Evolutionary conservation across 495 filamentous ascomycete species (phyloP), one percentile per base, ranked within the genome.

Genomic region (Xylona heveae): DNA sequence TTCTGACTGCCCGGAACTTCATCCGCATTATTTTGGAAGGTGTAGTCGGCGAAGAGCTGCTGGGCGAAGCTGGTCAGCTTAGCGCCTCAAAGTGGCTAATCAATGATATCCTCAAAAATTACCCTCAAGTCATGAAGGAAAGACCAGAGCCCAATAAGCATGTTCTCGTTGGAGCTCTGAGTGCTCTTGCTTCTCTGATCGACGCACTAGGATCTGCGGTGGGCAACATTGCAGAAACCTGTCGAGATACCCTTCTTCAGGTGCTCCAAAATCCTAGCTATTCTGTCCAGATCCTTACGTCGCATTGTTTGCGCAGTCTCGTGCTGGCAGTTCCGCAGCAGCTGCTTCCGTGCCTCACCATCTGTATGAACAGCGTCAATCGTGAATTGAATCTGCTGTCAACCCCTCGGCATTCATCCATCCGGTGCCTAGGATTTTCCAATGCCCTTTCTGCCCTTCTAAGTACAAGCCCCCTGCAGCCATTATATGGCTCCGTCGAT

Each of bases 231-330:
- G 74, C 78, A 4, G 88, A 99, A 35, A 47, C 55, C 16, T 85
- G 79, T 43, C 68, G 84, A 16, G 88, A 95, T 47, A 79, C 75
- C 7, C 60, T 99, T 18, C 58, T 95, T 22, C 83, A 94, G 44
- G 81, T 92, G 7, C 57, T 95, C 3, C 77, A 91, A 42, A 90
- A 99, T 46, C 81, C 84, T 2, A 95, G 78, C 53, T 95, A 94
- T 46, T 83, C 82, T 5, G 84, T 99, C 5, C 88, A 95, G 47
- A 67, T 95, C 1, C 73, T 85, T 42, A 74, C 79, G 1, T 76
- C 88, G 19, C 66, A 74, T 41, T 90, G 81, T 42, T 52, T 95
- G 33, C 81, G 84, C 30, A 69, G 62, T 5, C 92, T 95, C 44
- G 74, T 91, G 4, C 57, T 92, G 32, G 81, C 81, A 3, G 92